Base-by-base conservation (phyloP, 352 stramenopile species). In the Globisporangium yorkense region DNA sequence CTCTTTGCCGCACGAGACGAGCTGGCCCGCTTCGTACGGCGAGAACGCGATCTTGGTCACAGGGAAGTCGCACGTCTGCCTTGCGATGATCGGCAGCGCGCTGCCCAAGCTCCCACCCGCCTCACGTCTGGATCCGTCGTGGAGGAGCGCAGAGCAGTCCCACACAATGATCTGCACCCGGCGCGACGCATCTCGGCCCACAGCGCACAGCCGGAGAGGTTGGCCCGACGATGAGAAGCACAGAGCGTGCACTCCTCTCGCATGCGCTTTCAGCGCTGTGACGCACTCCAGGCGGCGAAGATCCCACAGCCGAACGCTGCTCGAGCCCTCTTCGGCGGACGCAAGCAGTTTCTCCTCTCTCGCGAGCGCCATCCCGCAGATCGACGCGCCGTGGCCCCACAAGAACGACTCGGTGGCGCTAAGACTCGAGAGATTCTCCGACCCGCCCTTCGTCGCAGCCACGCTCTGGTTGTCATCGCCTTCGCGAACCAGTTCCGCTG, bases 1-100 rank as follows among this genome's bases (percentile, higher is more conserved):
- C 58, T 97, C 89, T 16, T 83, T 80, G 5, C 91, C 91, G 61
- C 88, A 96, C 2, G 86, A 94, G 16, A 97, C 83, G 7, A 97
- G 75, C 37, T 91, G 77, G 20, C 77, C 72, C 1, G 54, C 16
- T 20, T 96, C 88, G 54, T 94, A 97, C 0, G 87, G 87, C 1
- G 87, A 95, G 50, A 97, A 97, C 15, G 70, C 70, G 35, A 93
- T 74, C 0, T 61, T 69, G 16, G 70, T 58, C 51, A 97, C 77
- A 7, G 76, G 67, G 40, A 96, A 97, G 50, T 97, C 89, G 13
- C 79, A 95, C 7, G 89, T 90, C 68, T 97, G 91, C 24, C 81
- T 70, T 7, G 87, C 87, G 27, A 92, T 68, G 18, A 94, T 56
- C 53, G 63, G 64, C 0, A 84, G 48, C 10, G 58, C 41, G 27